phyloP scores from a whole-genome alignment of 2,329 filamentous ascomycete genomes.

The Tolypocladium pustulatum region DNA sequence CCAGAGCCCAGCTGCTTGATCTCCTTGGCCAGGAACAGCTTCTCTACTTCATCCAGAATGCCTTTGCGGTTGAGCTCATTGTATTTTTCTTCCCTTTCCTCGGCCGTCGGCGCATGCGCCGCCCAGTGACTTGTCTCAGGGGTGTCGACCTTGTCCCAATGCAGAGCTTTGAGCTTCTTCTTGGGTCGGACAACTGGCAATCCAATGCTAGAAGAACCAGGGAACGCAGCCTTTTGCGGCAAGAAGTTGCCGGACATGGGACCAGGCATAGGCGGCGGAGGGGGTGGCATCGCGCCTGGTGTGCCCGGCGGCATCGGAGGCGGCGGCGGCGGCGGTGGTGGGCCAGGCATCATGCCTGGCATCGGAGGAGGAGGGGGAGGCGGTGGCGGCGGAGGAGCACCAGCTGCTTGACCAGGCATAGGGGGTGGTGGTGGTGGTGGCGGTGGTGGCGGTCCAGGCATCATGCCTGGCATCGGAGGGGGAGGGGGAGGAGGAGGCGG shows the following conservation, averaged over 20 bases:
- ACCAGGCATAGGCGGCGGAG: slow-evolving; percentile 55
- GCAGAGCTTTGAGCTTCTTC: slow-evolving; percentile 98
- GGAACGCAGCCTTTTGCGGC: slow-evolving; percentile 48
- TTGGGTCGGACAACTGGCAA: slow-evolving; percentile 80
- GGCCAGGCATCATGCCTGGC: slow-evolving; percentile 24
- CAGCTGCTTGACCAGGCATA: slow-evolving; percentile 20
- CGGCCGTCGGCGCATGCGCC: slow-evolving; percentile 69
- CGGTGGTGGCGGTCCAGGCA: slow-evolving; percentile 33
- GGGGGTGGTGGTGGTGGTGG: slow-evolving; percentile 22
- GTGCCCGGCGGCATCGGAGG: slow-evolving; percentile 20
- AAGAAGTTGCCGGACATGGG: slow-evolving; percentile 69
- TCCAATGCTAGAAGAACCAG: slow-evolving; percentile 46
- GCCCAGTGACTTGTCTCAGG: slow-evolving; percentile 92
- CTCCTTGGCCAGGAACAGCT: slow-evolving; percentile 94
- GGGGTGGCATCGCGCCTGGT: slow-evolving; percentile 29
- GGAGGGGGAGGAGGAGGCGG: slow-evolving; percentile 27
- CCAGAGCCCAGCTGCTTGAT: slow-evolving; percentile 74
- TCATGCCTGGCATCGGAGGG: slow-evolving; percentile 27
- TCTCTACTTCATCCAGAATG: slow-evolving; percentile 95
- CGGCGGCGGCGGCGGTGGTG: slow-evolving; percentile 33
- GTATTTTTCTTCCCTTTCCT: slow-evolving; percentile 92
- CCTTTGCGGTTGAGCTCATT: slow-evolving; percentile 86
- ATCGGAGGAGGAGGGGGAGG: slow-evolving; percentile 28
- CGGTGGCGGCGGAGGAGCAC: slow-evolving; percentile 24
- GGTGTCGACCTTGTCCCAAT: slow-evolving; percentile 97